Evolutionary conservation across 2,329 filamentous ascomycete genomes (phyloP).

Genomic region (Sclerotinia subarctica): DNA sequence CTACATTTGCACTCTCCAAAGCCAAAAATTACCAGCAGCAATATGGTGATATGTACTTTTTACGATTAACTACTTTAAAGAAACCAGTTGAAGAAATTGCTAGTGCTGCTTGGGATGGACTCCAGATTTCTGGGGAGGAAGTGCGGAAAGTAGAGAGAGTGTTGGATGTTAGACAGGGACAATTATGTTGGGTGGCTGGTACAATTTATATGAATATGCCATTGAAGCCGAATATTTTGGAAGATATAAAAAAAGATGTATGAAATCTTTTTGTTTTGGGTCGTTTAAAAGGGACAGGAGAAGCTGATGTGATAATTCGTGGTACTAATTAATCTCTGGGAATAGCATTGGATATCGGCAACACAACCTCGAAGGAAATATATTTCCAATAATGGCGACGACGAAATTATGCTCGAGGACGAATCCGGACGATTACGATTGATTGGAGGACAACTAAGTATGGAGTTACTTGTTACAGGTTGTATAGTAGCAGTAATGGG

Average conservation of each 20-base stretch:
- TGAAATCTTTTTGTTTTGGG: slow-evolving; percentile 30
- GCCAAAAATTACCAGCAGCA: slow-evolving; percentile 84
- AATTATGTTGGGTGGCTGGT: slow-evolving; percentile 91
- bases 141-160: slow-evolving; percentile 80
- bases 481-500: slow-evolving; percentile 93
- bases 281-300: not conserved
- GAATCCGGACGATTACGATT: slow-evolving; percentile 86
- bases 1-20: slow-evolving; percentile 70
- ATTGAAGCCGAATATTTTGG: slow-evolving; percentile 90
- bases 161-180: slow-evolving; percentile 89
- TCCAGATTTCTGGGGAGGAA: slow-evolving; percentile 72
- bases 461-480: slow-evolving; percentile 78
- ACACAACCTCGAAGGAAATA: slow-evolving; percentile 77
- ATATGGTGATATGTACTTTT: slow-evolving; percentile 96
- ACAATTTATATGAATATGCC: slow-evolving; percentile 98
- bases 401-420: slow-evolving; percentile 85
- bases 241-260: slow-evolving; percentile 91
- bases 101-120: slow-evolving; percentile 70
- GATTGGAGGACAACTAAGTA: slow-evolving; percentile 65
- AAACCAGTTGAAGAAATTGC: slow-evolving; percentile 75
- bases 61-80: slow-evolving; percentile 84
- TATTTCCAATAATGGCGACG: slow-evolving; percentile 55
- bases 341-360: slow-evolving; percentile 81
- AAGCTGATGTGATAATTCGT: not conserved
- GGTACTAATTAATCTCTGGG: not conserved